A percentile compares a stretch with the other conserved stretches of the same genome.
These are phyloP conservation scores for Penicillium dipodomyicola DNA, from an alignment of 495 filamentous ascomycete genomes.

Conservation along the genomic window DNA sequence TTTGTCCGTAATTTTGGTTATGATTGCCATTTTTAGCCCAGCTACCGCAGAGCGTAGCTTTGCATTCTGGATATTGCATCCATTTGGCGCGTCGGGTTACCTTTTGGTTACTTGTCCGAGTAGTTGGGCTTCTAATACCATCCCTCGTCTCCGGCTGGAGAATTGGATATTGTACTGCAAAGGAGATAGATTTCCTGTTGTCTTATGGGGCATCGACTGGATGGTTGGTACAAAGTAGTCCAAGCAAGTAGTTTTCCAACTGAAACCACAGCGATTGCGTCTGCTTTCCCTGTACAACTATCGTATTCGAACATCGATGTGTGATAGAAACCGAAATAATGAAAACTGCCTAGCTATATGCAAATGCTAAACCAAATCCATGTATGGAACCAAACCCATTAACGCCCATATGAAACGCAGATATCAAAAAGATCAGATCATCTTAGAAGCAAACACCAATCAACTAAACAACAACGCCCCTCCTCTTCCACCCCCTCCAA, in stretches of 20 bases:
- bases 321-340: background rate
- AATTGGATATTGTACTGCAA: slow-evolving; percentile 10
- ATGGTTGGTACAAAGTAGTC: background rate
- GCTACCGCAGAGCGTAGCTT: background rate
- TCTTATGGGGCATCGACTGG: background rate
- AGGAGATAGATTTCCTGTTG: background rate
- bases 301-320: background rate
- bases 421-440: background rate
- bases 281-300: background rate
- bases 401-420: background rate
- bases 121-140: background rate
- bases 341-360: background rate
- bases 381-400: background rate
- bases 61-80: background rate
- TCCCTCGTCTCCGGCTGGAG: background rate
- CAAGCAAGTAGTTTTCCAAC: background rate
- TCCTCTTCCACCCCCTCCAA: slow-evolving; percentile 82
- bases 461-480: slow-evolving; percentile 73
- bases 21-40: background rate
- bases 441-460: background rate
- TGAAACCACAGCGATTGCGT: background rate
- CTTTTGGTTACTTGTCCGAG: background rate
- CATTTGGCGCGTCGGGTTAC: background rate
- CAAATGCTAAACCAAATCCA: background rate
- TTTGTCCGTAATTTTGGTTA: slow-evolving; percentile 5